Evolutionary conservation across 768 basidiomycete genomes (phyloP), one percentile per base, ranked within the genome.

Genomic region (Leccinum barrowsii): DNA sequence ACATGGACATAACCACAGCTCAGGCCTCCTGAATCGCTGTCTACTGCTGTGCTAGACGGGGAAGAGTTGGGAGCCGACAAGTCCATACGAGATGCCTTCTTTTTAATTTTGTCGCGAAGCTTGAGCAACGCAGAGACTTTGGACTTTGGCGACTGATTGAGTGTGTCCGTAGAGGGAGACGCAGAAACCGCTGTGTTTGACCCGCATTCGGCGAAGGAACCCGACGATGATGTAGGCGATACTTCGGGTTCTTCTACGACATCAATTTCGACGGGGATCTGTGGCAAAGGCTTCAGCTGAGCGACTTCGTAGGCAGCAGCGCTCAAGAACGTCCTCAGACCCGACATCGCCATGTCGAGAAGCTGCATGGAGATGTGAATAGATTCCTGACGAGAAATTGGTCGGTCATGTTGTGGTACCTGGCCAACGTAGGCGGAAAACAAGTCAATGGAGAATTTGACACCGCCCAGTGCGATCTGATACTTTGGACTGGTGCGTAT

Each of bases 311-410:
- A 61, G 46, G 70, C 72, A 4, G 70, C 74, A 30, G 66, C 62
- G 26, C 59, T 59, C 52, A 78, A 64, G 55, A 75, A 71, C 11
- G 54, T 54, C 57, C 67, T 74, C 57, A 78, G 65, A 55, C 62
- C 67, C 1, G 67, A 63, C 65, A 77, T 67, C 11, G 63, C 65
- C 56, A 67, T 64, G 11, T 75, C 74, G 12, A 75, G 67, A 37
- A 64, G 61, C 32, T 69, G 67, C 61, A 74, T 64, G 10, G 58
- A 58, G 17, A 51, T 28, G 2, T 59, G 50, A 28, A 68, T 70
- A 6, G 56, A 55, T 30, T 63, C 61, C 19, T 30, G 57, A 28
- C 24, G 57, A 15, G 54, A 52, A 5, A 55, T 50, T 8, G 59
- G 17, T 46, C 44, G 50, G 21, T 54, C 50, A 28, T 60, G 19